These are phyloP conservation scores for Pythium dissotocum DNA, from an alignment of 352 stramenopile species.

Conservation along the genomic window DNA sequence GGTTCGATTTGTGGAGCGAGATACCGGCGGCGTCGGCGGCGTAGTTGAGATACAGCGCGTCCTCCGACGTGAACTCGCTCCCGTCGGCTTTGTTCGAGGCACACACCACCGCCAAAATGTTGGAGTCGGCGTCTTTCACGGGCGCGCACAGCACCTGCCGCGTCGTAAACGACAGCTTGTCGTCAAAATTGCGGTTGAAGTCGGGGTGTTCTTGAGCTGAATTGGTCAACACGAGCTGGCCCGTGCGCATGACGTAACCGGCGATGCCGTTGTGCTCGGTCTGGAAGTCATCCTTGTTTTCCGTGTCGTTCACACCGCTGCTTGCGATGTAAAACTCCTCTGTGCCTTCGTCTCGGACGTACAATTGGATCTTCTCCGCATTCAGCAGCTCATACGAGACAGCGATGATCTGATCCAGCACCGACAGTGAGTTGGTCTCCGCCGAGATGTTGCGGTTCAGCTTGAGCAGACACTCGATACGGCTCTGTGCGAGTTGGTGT, in stretches of 20 bases:
- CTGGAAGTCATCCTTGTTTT: constrained; percentile 21
- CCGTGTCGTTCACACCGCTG: constrained; percentile 51
- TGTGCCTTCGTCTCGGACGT: constrained; percentile 38
- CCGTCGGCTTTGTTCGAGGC: constrained; percentile 71
- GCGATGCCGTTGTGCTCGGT: constrained; percentile 68
- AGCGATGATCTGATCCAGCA: constrained; percentile 62
- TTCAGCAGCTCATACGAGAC: constrained; percentile 74
- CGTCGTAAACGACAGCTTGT: constrained; percentile 63
- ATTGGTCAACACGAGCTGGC: constrained; percentile 68
- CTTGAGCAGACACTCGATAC: constrained; percentile 70
- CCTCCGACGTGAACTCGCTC: constrained; percentile 64
- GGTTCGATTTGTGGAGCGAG: constrained; percentile 64
- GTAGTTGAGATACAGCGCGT: constrained; percentile 75
- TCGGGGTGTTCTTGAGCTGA: constrained; percentile 58
- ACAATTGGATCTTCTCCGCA: constrained; percentile 45
- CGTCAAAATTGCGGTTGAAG: constrained; percentile 66
- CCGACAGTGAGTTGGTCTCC: constrained; percentile 52
- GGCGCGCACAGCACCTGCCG: constrained; percentile 62
- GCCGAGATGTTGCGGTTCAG: constrained; percentile 75
- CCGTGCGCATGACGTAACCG: constrained; percentile 63
- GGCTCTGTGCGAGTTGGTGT: constrained; percentile 60
- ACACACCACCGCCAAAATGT: constrained; percentile 62
- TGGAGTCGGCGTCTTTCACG: constrained; percentile 54
- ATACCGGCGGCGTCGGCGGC: constrained; percentile 66
- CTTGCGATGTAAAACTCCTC: constrained; percentile 64